These are phyloP conservation scores for Claviceps citrina DNA, from an alignment of 2,329 filamentous ascomycete species.

Conservation along the genomic window DNA sequence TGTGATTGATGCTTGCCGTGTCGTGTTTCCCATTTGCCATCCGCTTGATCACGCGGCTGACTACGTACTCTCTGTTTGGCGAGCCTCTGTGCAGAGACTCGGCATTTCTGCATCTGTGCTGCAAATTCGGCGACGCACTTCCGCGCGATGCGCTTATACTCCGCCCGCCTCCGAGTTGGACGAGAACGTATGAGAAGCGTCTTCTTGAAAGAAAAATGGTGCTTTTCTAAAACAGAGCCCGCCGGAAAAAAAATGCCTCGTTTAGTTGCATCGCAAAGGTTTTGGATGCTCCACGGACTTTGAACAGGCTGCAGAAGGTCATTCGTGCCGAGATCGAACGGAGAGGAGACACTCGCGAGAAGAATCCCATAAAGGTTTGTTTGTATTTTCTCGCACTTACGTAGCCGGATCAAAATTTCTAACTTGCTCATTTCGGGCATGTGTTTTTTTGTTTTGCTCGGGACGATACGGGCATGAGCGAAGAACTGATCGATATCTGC, in stretches of 20 bases:
- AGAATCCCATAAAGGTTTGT: slow-evolving; percentile 6
- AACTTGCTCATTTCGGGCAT: too few relatives aligned
- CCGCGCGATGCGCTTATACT: slow-evolving; percentile 7
- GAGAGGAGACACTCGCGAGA: slow-evolving; percentile 1
- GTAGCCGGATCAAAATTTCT: too few relatives aligned
- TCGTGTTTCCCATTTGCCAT: slow-evolving; percentile 8
- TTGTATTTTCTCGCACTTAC: too few relatives aligned
- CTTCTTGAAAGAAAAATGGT: too few relatives aligned
- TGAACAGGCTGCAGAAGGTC: slow-evolving; percentile 2
- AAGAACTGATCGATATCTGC: background rate
- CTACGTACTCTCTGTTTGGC: slow-evolving; percentile 7
- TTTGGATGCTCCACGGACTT: slow-evolving; percentile 1
- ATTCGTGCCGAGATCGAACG: slow-evolving; percentile 4
- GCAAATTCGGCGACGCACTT: slow-evolving; percentile 5
- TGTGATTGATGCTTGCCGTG: too few relatives aligned
- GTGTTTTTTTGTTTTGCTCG: background rate
- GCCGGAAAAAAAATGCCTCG: background rate
- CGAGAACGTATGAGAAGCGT: slow-evolving; percentile 5
- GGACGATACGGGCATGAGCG: too few relatives aligned
- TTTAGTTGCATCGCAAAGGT: slow-evolving; percentile 4
- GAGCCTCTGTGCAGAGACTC: slow-evolving; percentile 6
- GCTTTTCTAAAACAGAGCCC: background rate
- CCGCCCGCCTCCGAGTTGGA: slow-evolving; percentile 4
- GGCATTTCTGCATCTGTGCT: slow-evolving; percentile 7
- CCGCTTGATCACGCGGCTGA: slow-evolving; percentile 7